These are phyloP conservation scores for Pseudogymnoascus sp. DNA, from an alignment of 2,329 filamentous ascomycete genomes.

Conservation along the genomic window DNA sequence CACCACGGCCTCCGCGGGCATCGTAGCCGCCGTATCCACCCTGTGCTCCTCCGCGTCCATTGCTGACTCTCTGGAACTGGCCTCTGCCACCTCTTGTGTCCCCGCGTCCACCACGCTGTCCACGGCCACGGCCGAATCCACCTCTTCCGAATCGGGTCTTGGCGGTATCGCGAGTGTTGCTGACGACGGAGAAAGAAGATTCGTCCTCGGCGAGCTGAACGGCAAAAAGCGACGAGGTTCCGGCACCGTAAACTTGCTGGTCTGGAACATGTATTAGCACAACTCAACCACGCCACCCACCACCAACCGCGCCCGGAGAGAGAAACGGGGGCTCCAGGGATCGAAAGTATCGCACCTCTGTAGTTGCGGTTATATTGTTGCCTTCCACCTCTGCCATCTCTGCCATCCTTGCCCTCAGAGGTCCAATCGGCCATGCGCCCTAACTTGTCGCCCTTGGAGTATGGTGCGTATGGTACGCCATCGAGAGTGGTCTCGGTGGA, in stretches of 20 bases:
- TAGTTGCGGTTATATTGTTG: conserved; percentile 89
- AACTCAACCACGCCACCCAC: neutral
- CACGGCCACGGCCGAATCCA: conserved; percentile 75
- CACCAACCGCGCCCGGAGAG: neutral
- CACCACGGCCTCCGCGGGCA: conserved; percentile 60
- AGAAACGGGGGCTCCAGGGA: neutral
- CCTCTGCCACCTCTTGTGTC: conserved; percentile 56
- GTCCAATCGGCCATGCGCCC: conserved; percentile 99
- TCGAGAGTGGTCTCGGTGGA: conserved; percentile 82
- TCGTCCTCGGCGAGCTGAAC: conserved; percentile 92
- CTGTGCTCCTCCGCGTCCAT: conserved; percentile 56
- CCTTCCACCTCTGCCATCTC: conserved; percentile 64
- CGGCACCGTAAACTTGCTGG: conserved; percentile 93
- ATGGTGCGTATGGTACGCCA: conserved; percentile 94
- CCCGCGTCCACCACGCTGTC: conserved; percentile 61
- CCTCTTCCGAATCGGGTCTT: conserved; percentile 86
- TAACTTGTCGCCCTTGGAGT: conserved; percentile 97
- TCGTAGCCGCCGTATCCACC: conserved; percentile 59
- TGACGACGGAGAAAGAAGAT: conserved; percentile 94
- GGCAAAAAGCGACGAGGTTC: conserved; percentile 77
- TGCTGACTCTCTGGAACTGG: conserved; percentile 63
- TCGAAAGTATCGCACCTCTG: conserved; percentile 56
- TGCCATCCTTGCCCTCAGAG: conserved; percentile 72
- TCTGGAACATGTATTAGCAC: conserved; percentile 43
- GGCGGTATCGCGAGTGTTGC: conserved; percentile 78